Percentiles rank a stretch among this genome's conserved stretches.
Evolutionary conservation across 306 rosid species (phyloP).

Genomic region (Lupinus albus): DNA sequence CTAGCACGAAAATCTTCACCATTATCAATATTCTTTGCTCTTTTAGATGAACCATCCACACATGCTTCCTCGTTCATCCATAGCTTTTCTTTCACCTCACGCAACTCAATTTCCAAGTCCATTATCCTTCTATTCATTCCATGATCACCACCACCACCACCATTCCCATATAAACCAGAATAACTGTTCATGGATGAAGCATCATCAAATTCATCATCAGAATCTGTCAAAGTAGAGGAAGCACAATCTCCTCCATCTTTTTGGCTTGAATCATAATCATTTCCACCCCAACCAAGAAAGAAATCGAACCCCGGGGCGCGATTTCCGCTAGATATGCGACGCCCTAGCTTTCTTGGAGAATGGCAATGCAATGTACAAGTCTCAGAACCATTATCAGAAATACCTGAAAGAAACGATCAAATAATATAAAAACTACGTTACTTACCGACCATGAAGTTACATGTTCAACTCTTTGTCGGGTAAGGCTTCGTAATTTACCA

Average conservation of each 20-base stretch:
- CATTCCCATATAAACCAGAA: constrained; percentile 48
- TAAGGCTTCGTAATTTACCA: too few species aligned
- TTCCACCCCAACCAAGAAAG: constrained; percentile 81
- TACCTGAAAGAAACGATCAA: too few species aligned
- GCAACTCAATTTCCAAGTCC: constrained; percentile 81
- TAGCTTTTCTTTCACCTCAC: constrained; percentile 64
- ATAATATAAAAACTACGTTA: too few species aligned
- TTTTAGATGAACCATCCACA: constrained; percentile 43
- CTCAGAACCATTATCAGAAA: constrained; percentile 70
- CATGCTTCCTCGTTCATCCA: constrained; percentile 56
- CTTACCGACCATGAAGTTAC: too few species aligned
- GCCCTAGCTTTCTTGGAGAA: constrained; percentile 56
- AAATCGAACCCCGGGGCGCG: constrained; percentile 92
- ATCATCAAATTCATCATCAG: constrained; percentile 79
- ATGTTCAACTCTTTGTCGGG: too few species aligned
- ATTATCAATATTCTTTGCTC: constrained; percentile 37
- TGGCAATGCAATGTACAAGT: constrained; percentile 41
- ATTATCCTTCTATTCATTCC: constrained; percentile 62
- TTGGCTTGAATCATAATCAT: constrained; percentile 55
- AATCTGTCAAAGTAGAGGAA: constrained; percentile 65
- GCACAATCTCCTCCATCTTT: constrained; percentile 62
- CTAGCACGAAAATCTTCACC: constrained; percentile 45
- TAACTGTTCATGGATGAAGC: constrained; percentile 74
- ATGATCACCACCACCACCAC: constrained; percentile 55
- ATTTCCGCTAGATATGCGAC: constrained; percentile 49